Evolutionary conservation across 331 rosid genomes (phyloP), one percentile per base, ranked within the genome.

Genomic region (Acacia concinna): DNA sequence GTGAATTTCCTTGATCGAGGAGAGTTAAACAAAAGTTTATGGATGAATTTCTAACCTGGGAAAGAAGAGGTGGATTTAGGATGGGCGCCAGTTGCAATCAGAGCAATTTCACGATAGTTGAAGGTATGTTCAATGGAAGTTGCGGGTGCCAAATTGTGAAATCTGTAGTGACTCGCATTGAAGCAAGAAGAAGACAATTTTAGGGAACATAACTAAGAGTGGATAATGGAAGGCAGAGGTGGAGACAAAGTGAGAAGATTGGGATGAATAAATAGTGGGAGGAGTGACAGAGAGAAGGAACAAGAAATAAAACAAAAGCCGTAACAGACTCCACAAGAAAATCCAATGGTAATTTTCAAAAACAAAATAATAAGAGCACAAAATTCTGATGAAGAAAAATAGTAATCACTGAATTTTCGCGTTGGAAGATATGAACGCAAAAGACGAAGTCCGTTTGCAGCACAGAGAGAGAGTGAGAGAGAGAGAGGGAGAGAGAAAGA

Each of bases 21-120:
- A 78, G 3, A 71, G 70, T 41, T 43, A n/a, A n/a, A n/a, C 43
- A 38, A 59, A 71, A 21, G 31, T 49, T 66, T 65, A 47, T 64
- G 41, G 82, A 79, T 72, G 41, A 83, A 34, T 64, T 73, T 71
- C 79, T 85, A 88, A 91, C 97, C 90, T 74, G 83, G 75, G 38
- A 80, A 60, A 81, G 81, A 82, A 79, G 66, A 43, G 69, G 54
- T 25, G 68, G 62, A 78, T 74, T 41, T 52, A 73, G 76, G 77
- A 84, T 27, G 41, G 49, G 41, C 49, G 81, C 83, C 85, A 83
- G 80, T 81, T 80, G 87, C 84, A 75, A 47, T 73, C 65, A 79
- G 59, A 59, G 47, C 34, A 81, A 18, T 52, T 76, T 12, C 71
- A 44, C n/a, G n/a, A 12, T 46, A 14, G 18, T 5, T 4, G 47